Evolutionary conservation across 352 stramenopile species (phyloP).

Genomic region (Lagenidium sp.): DNA sequence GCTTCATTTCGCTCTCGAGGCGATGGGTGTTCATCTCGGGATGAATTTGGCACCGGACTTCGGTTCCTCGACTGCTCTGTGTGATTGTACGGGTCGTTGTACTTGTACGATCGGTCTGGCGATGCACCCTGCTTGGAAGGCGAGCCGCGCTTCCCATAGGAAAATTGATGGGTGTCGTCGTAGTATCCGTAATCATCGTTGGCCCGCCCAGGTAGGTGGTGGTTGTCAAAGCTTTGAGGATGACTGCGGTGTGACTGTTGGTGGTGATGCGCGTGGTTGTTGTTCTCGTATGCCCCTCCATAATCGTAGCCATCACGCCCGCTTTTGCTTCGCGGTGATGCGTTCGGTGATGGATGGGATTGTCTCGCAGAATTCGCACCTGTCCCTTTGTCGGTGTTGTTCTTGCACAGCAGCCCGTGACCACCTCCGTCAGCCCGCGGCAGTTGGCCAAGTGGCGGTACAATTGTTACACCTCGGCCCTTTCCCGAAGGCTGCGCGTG

Average conservation of each 20-base stretch:
- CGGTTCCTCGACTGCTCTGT: slow-evolving; percentile 9
- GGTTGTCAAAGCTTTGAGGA: background rate
- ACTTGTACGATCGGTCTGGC: slow-evolving; percentile 7
- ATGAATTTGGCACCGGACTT: slow-evolving; percentile 5
- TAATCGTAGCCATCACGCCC: slow-evolving; percentile 19
- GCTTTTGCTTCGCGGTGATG: slow-evolving; percentile 20
- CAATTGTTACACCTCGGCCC: too few relatives aligned
- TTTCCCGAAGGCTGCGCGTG: too few relatives aligned
- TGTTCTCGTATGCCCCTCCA: slow-evolving; percentile 11
- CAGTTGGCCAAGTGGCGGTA: background rate
- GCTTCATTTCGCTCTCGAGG: slow-evolving; percentile 52
- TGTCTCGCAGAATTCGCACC: slow-evolving; percentile 9
- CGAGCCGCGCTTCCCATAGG: slow-evolving; percentile 2
- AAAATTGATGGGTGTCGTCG: slow-evolving; percentile 3
- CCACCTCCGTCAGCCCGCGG: too few relatives aligned
- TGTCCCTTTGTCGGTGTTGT: slow-evolving; percentile 4
- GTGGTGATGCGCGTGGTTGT: slow-evolving; percentile 15
- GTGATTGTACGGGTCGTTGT: slow-evolving; percentile 1
- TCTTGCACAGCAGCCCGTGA: slow-evolving; percentile 1
- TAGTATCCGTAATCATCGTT: slow-evolving; percentile 24
- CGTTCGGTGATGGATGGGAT: slow-evolving; percentile 11
- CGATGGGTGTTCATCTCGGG: slow-evolving; percentile 25
- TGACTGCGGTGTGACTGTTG: slow-evolving; percentile 1
- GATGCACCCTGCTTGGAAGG: slow-evolving; percentile 10
- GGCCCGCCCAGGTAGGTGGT: slow-evolving; percentile 14